Evolutionary conservation across 2,329 filamentous ascomycete species (phyloP), one percentile per base, ranked within the genome.

Genomic region (Neopestalotiopsis rosae): DNA sequence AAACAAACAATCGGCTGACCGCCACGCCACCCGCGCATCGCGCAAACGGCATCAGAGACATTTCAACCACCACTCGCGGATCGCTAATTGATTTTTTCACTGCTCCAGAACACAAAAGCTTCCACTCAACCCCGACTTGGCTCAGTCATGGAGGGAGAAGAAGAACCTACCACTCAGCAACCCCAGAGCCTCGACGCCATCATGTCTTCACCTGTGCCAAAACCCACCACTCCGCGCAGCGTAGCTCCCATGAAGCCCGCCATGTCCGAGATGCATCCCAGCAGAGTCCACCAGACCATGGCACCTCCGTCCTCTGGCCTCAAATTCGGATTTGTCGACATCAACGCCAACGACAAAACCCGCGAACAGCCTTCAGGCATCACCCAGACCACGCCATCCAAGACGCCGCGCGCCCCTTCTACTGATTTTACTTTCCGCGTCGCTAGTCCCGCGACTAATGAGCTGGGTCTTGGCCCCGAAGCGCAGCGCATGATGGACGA

Each of bases 251-350:
- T 92, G 73, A 92, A 92, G 82, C 92, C 94, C 30, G 84, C 91
- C 62, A 87, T 87, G 72, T 89, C 91, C 69, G 94, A 97, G 79
- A 98, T 98, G 95, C 95, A 98, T 78, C 95, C 95, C 9, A 93
- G 92, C 83, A 93, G 92, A 77, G 89, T 90, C 68, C 94, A 96
- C 68, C 87, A 89, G 72, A 95, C 92, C 28, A 92, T 90, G 71
- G 93, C 92, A 67, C 85, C 93, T 59, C 89, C 92, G 1, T 94
- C 96, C 32, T 94, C 94, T 12, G 94, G 92, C 5, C 85, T 96
- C 58, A 89, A 92, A 76, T 86, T 97, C 28, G 95, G 95, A 17
- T 97, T 98, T 80, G 89, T 89, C 69, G 92, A 93, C 72, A 90
- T 96, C 78, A 89, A 88, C 70, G 82, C 88, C n/a, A 79, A 83